Conservation (phyloP, 805 yeast species). For the Candida palmyrensis region DNA sequence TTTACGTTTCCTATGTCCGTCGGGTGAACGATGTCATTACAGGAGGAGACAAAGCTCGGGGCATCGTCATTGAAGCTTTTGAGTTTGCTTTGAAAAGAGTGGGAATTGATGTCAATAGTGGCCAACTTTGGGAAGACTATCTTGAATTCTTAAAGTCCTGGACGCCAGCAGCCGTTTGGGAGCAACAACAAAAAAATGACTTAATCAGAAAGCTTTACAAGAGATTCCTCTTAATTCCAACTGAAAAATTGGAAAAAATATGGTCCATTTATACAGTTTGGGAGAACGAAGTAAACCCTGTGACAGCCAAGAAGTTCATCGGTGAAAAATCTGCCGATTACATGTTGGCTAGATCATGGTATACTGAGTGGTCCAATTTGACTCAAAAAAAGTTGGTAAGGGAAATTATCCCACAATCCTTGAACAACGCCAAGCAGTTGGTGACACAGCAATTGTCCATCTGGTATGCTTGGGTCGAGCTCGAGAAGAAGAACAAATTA, state of each 20-base stretch:
- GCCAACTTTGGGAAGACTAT: constrained; percentile 76
- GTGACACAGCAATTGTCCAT: constrained; percentile 40
- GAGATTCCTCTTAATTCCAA: constrained; percentile 69
- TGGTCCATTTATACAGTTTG: constrained; percentile 82
- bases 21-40: constrained; percentile 64
- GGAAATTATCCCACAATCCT: constrained; percentile 21
- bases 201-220: constrained; percentile 69
- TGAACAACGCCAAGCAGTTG: constrained; percentile 12
- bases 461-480: constrained; percentile 74
- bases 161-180: constrained; percentile 80
- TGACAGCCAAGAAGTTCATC: constrained; percentile 79
- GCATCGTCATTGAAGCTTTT: constrained; percentile 71
- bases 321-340: constrained; percentile 79
- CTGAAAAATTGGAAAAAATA: constrained; percentile 63
- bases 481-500: constrained; percentile 73
- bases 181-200: constrained; percentile 76
- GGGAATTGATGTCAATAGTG: constrained; percentile 72
- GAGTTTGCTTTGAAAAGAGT: constrained; percentile 75
- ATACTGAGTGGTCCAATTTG: constrained; percentile 61
- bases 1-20: constrained; percentile 76
- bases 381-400: constrained; percentile 46
- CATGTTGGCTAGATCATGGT: constrained; percentile 79
- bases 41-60: constrained; percentile 78
- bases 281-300: constrained; percentile 70
- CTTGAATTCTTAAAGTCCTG: constrained; percentile 71